Percentiles rank a stretch among this genome's conserved stretches.
Evolutionary conservation across 1,139 yeast genomes (phyloP).

Genomic region (Hansenula lynferdii): DNA sequence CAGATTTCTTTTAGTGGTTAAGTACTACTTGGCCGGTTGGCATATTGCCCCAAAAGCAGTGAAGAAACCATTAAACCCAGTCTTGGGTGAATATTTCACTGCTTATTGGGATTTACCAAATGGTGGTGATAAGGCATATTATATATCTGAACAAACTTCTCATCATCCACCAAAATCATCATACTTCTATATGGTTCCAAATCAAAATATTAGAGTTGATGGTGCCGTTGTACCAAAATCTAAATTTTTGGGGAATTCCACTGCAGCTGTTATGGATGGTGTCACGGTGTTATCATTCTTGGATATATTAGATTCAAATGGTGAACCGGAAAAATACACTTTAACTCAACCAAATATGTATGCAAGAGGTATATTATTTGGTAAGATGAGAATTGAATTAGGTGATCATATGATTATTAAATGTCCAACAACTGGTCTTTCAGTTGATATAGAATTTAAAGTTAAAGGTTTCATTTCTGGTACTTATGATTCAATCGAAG

Average conservation of each 20-base stretch:
- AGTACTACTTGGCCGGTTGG: slow-evolving; percentile 95
- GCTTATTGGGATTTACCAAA: slow-evolving; percentile 91
- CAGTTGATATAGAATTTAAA: slow-evolving; percentile 88
- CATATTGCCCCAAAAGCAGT: slow-evolving; percentile 98
- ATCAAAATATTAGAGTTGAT: slow-evolving; percentile 75
- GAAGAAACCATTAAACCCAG: slow-evolving; percentile 93
- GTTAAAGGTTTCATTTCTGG: slow-evolving; percentile 94
- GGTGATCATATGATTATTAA: slow-evolving; percentile 85
- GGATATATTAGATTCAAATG: slow-evolving; percentile 45
- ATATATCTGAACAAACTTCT: slow-evolving; percentile 89
- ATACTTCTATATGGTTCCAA: slow-evolving; percentile 84
- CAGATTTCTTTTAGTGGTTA: slow-evolving; percentile 68
- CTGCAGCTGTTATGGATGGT: slow-evolving; percentile 98
- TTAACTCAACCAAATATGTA: slow-evolving; percentile 93
- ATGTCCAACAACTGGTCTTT: slow-evolving; percentile 54
- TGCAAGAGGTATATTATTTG: slow-evolving; percentile 91
- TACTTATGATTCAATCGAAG: slow-evolving; percentile 85
- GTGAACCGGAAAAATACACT: slow-evolving; percentile 58
- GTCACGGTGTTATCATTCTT: slow-evolving; percentile 67
- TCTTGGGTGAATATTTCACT: slow-evolving; percentile 83
- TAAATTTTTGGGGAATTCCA: slow-evolving; percentile 86
- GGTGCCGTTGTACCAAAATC: slow-evolving; percentile 88
- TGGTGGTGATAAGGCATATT: slow-evolving; percentile 66
- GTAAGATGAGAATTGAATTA: slow-evolving; percentile 81
- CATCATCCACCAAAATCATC: slow-evolving; percentile 99